Conservation (phyloP, 768 basidiomycete genomes). For the Boletus subcaerulescens region DNA sequence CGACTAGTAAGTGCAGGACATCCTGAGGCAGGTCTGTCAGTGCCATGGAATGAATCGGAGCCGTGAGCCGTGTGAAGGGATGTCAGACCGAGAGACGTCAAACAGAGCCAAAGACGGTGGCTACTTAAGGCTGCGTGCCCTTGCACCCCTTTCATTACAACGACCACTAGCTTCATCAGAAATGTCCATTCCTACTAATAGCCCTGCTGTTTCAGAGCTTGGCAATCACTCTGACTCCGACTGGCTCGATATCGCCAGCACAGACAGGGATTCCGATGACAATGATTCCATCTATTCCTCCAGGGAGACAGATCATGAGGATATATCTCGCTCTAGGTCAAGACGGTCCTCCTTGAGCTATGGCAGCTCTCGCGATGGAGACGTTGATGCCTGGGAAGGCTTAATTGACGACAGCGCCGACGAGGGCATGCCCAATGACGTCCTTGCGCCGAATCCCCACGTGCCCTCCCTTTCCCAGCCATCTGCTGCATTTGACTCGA, state of each 20-base stretch:
- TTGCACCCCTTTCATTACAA: conserved; percentile 29
- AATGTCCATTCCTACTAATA: conserved; percentile 37
- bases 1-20: conserved; percentile 34
- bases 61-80: conserved; percentile 1
- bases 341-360: conserved; percentile 68
- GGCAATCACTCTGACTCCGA: conserved; percentile 76
- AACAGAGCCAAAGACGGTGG: conserved; percentile 29
- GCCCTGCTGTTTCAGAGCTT: conserved; percentile 53
- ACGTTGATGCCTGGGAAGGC: conserved; percentile 78
- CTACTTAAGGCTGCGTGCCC: conserved; percentile 26
- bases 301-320: conserved; percentile 60
- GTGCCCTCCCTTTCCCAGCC: conserved; percentile 17
- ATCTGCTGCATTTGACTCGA: conserved; percentile 26
- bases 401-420: conserved; percentile 62
- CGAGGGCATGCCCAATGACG: conserved; percentile 35
- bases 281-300: conserved; percentile 61
- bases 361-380: conserved; percentile 64
- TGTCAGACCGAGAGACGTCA: conserved; percentile 6
- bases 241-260: conserved; percentile 77
- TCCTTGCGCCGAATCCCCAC: conserved; percentile 22
- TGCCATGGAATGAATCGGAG: not conserved
- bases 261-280: conserved; percentile 62
- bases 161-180: conserved; percentile 20
- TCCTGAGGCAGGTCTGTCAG: conserved; percentile 42
- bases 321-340: conserved; percentile 52